Evolutionary conservation across 1,139 yeast genomes (phyloP), one percentile per base, ranked within the genome.

Genomic region (Kodamaea plutei): DNA sequence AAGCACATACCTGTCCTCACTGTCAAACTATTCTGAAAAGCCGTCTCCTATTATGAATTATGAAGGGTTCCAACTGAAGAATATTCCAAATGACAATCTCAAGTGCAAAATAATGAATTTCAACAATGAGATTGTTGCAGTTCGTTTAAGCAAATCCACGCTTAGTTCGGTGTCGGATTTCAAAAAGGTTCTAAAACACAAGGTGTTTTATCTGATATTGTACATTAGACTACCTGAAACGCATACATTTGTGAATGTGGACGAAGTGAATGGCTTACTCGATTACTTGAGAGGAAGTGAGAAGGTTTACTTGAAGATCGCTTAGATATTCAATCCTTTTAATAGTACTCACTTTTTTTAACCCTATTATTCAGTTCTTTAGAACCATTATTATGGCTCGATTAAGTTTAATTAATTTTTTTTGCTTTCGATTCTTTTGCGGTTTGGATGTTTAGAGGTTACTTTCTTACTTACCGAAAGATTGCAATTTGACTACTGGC

Each of bases 101-200:
- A 53, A 54, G 33, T 54, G 67, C 36, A 59, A 58, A 38, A 49
- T 64, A 10, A 40, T 51, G 25, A 56, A 56, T 18, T 50, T 42
- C 18, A 51, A 55, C 20, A 46, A 54, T 30, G 64, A 58, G 28
- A 48, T 54, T 14, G 36, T 63, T 8, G 57, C 61, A 2, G 35
- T 61, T 7, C 51, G 54, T 20, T 35, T 62, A 14, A 47, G 52
- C 30, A 58, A 58, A 37, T 31, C 43, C 10, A 55, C 51, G 25
- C 45, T 62, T 11, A 41, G 44, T 15, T 44, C 52, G 4, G 35
- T 57, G 3, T 46, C 44, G 5, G 63, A 54, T 19, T 54, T 64
- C 34, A 64, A 63, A 39, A 39, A 35, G 8, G 34, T 53, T 22
- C 38, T 64, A 6, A 48, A 47, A 27, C 54, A 48, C 30, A 58